phyloP scores from a whole-genome alignment of 768 basidiomycete species.

The Holtermannia corniformis region DNA sequence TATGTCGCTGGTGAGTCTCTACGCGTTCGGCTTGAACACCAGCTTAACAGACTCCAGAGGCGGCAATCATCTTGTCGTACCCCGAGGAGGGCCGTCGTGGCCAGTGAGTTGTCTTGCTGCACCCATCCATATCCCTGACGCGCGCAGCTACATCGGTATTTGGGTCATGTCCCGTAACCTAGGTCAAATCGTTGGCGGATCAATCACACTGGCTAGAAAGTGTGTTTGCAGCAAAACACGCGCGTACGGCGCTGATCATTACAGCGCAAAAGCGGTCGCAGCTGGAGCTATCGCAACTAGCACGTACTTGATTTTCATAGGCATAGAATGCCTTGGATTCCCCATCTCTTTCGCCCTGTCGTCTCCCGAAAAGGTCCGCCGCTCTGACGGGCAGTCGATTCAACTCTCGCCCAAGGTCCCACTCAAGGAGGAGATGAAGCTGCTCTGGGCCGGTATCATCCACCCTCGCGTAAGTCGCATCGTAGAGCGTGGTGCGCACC shows the following conservation, averaged over 20 bases:
- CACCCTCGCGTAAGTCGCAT: slow-evolving; percentile 5
- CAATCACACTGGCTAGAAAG: slow-evolving; percentile 11
- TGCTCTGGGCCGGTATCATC: slow-evolving; percentile 2
- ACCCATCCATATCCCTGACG: no score
- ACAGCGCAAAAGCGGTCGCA: slow-evolving; percentile 3
- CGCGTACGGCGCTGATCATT: background rate
- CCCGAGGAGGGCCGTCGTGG: slow-evolving; percentile 15
- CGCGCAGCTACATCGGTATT: slow-evolving; percentile 10
- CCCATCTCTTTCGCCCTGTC: slow-evolving; percentile 9
- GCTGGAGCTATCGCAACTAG: slow-evolving; percentile 10
- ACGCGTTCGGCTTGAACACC: no score
- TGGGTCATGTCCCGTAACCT: slow-evolving; percentile 13
- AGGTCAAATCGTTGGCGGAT: slow-evolving; percentile 5
- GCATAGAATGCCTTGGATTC: slow-evolving; percentile 12
- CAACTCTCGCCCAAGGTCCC: slow-evolving; percentile 7
- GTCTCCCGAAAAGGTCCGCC: slow-evolving; percentile 12
- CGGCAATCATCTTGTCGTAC: slow-evolving; percentile 13
- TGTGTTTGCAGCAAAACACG: background rate
- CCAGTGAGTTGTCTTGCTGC: slow-evolving; percentile 7
- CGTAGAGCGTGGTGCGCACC: no score
- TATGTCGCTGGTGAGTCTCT: slow-evolving; percentile 9
- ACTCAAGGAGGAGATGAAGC: slow-evolving; percentile 5
- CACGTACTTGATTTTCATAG: slow-evolving; percentile 16
- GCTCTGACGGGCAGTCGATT: slow-evolving; percentile 14
- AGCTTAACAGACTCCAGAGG: no score